Conservation (phyloP, 2,329 filamentous ascomycete genomes). For the Cercospora zeae-maydis region DNA sequence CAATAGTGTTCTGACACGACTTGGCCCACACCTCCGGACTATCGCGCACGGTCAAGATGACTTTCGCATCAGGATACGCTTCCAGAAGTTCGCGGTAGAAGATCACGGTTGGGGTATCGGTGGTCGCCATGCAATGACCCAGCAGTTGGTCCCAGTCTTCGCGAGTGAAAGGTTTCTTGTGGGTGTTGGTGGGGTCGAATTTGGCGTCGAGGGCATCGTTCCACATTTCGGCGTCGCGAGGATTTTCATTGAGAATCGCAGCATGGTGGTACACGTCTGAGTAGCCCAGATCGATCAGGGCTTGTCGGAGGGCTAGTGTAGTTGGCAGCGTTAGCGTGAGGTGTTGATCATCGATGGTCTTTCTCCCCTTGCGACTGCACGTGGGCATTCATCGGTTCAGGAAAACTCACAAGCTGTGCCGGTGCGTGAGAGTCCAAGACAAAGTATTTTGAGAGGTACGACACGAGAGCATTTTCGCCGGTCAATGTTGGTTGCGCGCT, state of each 20-base stretch:
- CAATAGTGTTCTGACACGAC: conserved; percentile 4
- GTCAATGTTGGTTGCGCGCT: conserved; percentile 15
- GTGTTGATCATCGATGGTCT: neutral
- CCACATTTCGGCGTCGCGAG: conserved; percentile 25
- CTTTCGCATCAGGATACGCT: conserved; percentile 40
- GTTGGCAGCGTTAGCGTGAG: neutral
- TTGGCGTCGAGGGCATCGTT: conserved; percentile 26
- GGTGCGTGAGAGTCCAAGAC: conserved; percentile 62
- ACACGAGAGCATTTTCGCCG: conserved; percentile 15
- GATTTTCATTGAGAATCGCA: conserved; percentile 29
- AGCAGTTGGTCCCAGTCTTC: conserved; percentile 35
- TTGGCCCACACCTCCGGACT: conserved; percentile 12
- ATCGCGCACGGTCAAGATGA: conserved; percentile 36
- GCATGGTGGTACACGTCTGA: conserved; percentile 66
- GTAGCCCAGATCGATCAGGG: conserved; percentile 60
- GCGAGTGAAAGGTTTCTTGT: conserved; percentile 14
- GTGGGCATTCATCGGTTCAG: neutral
- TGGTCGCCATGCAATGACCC: conserved; percentile 33
- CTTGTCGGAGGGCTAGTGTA: conserved; percentile 37
- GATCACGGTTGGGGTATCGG: conserved; percentile 34
- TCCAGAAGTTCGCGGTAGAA: conserved; percentile 38
- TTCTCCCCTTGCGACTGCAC: no score
- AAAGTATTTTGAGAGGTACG: conserved; percentile 62
- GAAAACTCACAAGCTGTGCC: conserved; percentile 53
- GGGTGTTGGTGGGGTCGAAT: conserved; percentile 8